Evolutionary conservation across 352 stramenopile genomes (phyloP).

Genomic region (Nothophytophthora sp.): DNA sequence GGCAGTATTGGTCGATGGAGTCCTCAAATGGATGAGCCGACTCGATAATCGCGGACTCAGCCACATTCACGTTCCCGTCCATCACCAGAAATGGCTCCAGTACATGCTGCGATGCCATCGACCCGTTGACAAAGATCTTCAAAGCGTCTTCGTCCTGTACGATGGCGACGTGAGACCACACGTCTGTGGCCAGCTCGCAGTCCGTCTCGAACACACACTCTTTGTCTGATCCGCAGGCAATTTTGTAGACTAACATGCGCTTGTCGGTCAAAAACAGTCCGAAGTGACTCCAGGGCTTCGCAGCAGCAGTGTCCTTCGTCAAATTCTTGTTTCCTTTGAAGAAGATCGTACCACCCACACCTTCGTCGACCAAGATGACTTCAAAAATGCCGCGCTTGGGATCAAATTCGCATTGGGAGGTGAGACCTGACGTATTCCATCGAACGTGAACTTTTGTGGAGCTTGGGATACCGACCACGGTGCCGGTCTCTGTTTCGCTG

Average conservation of each 20-base stretch:
- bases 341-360: slow-evolving; percentile 63
- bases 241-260: slow-evolving; percentile 65
- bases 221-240: slow-evolving; percentile 56
- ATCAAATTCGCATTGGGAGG: slow-evolving; percentile 51
- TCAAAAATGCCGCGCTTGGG: slow-evolving; percentile 50
- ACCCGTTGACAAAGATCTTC: slow-evolving; percentile 69
- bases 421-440: slow-evolving; percentile 37
- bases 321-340: slow-evolving; percentile 72
- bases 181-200: slow-evolving; percentile 54
- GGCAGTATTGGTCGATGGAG: slow-evolving; percentile 62
- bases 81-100: slow-evolving; percentile 71
- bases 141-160: slow-evolving; percentile 64
- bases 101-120: slow-evolving; percentile 59
- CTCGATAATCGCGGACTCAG: slow-evolving; percentile 61
- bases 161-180: slow-evolving; percentile 71
- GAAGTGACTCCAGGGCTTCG: slow-evolving; percentile 72
- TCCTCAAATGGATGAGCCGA: slow-evolving; percentile 57
- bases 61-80: slow-evolving; percentile 34
- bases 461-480: slow-evolving; percentile 46
- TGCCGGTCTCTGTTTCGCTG: slow-evolving; percentile 25
- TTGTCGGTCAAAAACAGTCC: slow-evolving; percentile 68
- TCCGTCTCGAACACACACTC: slow-evolving; percentile 69
- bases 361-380: slow-evolving; percentile 54
- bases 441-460: slow-evolving; percentile 50
- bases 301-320: slow-evolving; percentile 40